Evolutionary conservation across 225 moss, liverwort and hornwort genomes (phyloP).

Genomic region (Bryum argenteum): DNA sequence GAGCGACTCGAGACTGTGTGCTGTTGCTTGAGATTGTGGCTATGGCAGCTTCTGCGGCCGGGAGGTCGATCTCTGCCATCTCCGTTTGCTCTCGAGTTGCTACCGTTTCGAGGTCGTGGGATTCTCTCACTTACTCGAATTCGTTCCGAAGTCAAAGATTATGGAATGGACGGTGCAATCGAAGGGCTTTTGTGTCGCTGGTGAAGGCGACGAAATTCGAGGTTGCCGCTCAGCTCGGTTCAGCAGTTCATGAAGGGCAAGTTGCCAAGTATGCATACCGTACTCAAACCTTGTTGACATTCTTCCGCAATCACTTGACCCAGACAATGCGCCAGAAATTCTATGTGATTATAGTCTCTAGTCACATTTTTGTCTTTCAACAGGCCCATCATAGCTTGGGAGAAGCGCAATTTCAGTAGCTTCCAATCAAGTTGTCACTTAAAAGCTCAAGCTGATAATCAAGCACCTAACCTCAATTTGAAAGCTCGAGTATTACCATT

Average conservation of each 20-base stretch:
- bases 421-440: neutral
- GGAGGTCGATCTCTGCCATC: conserved; percentile 45
- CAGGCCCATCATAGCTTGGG: neutral
- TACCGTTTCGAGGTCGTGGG: conserved; percentile 20
- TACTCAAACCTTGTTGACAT: neutral
- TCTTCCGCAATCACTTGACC: neutral
- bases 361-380: neutral
- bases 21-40: neutral
- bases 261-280: neutral
- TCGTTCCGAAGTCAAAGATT: conserved; percentile 4
- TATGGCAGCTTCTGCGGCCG: conserved; percentile 42
- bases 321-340: neutral
- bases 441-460: neutral
- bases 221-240: conserved; percentile 33
- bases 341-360: neutral
- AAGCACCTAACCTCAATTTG: neutral
- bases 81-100: conserved; percentile 26
- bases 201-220: conserved; percentile 33
- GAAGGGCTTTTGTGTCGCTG: conserved; percentile 33
- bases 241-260: conserved; percentile 34
- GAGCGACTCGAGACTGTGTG: neutral
- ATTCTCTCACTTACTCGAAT: neutral
- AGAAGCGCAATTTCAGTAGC: neutral
- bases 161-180: conserved; percentile 26
- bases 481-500: neutral